These are phyloP conservation scores for Fraxinus sp. DNA, from an alignment of 305 asterid species.

Conservation along the genomic window DNA sequence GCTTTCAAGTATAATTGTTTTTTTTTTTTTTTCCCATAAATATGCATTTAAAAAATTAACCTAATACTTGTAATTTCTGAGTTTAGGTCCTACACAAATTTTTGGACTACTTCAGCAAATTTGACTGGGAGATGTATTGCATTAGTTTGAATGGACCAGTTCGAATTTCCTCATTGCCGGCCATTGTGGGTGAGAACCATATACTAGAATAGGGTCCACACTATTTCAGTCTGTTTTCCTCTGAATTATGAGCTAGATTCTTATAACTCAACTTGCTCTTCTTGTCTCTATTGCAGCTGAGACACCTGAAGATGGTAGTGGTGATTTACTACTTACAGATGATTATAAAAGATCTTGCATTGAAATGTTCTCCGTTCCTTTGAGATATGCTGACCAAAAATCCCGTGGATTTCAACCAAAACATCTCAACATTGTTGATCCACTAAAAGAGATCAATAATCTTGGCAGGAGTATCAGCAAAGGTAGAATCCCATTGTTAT, in stretches of 20 bases:
- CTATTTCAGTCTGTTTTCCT: not conserved
- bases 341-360: conserved; percentile 58
- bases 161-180: conserved; percentile 61
- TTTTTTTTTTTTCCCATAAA: conserved; percentile 4
- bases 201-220: conserved; percentile 17
- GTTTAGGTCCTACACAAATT: conserved; percentile 72
- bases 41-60: conserved; percentile 10
- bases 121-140: conserved; percentile 72
- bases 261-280: conserved; percentile 9
- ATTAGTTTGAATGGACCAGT: conserved; percentile 74
- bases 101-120: conserved; percentile 80
- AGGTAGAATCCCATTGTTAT: conserved; percentile 44
- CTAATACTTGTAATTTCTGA: conserved; percentile 18
- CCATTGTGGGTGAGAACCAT: conserved; percentile 52
- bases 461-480: conserved; percentile 84
- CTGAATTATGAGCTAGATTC: not conserved
- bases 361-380: conserved; percentile 59
- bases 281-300: conserved; percentile 48
- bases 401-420: conserved; percentile 55
- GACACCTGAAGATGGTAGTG: conserved; percentile 52
- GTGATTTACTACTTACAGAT: conserved; percentile 52
- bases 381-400: conserved; percentile 40
- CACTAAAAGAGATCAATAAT: conserved; percentile 71
- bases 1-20: conserved; percentile 1
- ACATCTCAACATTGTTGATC: conserved; percentile 80